Percentiles rank a stretch among this genome's conserved stretches.
Conservation (phyloP, 106 monocot species). For the Cymbidium sinense region DNA sequence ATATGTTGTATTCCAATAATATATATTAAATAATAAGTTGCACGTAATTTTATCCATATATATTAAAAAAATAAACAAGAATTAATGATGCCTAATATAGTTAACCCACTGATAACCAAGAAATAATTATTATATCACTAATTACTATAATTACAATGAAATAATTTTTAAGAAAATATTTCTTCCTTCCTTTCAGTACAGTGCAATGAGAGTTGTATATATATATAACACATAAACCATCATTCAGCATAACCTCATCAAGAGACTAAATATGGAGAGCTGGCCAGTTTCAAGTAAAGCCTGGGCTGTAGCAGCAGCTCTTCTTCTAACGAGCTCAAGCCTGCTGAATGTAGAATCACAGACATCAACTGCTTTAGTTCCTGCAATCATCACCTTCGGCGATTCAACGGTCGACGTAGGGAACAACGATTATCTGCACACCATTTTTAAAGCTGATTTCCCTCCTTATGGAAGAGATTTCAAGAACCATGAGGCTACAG, state of each 20-base stretch:
- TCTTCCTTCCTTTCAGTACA: too few relatives aligned
- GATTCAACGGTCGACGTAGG: constrained; percentile 88
- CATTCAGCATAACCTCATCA: background rate
- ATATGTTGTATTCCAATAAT: too few relatives aligned
- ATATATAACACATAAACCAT: background rate
- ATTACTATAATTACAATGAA: background rate
- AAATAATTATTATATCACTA: background rate
- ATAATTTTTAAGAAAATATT: background rate
- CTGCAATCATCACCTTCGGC: constrained; percentile 81
- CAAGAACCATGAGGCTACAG: constrained; percentile 55
- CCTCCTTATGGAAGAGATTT: constrained; percentile 91
- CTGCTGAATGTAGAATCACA: constrained; percentile 21
- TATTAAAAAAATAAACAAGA: too few relatives aligned
- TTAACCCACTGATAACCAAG: too few relatives aligned
- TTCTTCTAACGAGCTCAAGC: background rate
- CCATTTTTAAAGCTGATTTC: constrained; percentile 59
- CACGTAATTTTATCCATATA: background rate
- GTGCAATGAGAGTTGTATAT: background rate
- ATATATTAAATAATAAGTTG: too few relatives aligned
- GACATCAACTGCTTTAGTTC: constrained; percentile 38
- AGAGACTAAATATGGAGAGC: background rate
- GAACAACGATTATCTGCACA: constrained; percentile 74
- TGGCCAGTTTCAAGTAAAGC: background rate
- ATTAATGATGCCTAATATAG: too few relatives aligned
- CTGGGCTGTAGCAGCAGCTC: background rate